These are phyloP conservation scores for Saccharum officinarum DNA, from an alignment of 176 grass and related monocot species.

Conservation along the genomic window DNA sequence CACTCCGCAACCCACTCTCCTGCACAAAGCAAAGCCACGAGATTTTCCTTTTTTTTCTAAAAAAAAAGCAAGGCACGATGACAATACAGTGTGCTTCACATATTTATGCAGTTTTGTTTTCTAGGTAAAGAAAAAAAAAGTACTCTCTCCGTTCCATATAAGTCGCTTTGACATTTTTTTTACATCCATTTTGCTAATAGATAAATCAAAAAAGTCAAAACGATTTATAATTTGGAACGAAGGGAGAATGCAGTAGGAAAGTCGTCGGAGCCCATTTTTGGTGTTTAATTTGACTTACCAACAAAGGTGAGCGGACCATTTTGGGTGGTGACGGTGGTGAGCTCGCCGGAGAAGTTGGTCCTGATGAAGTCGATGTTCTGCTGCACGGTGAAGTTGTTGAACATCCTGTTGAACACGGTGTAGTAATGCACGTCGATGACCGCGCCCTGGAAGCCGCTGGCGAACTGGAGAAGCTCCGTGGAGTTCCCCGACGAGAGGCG, in stretches of 20 bases:
- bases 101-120: not conserved
- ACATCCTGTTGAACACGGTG: slow-evolving; percentile 38
- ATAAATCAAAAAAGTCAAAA: too few species aligned
- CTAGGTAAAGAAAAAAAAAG: not conserved
- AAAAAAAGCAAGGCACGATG: too few species aligned
- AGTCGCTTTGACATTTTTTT: too few species aligned
- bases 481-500: slow-evolving; percentile 25
- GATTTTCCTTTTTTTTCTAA: not conserved
- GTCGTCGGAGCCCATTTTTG: not conserved
- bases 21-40: not conserved
- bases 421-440: slow-evolving; percentile 74
- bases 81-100: too few species aligned
- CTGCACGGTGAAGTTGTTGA: slow-evolving; percentile 33
- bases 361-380: slow-evolving; percentile 62
- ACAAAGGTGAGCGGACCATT: slow-evolving; percentile 60
- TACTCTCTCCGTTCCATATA: too few species aligned
- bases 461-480: slow-evolving; percentile 46
- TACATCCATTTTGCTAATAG: too few species aligned
- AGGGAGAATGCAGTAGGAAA: not conserved
- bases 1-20: slow-evolving; percentile 67
- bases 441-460: not conserved
- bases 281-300: slow-evolving; percentile 9
- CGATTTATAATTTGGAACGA: too few species aligned
- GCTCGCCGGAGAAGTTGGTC: slow-evolving; percentile 10
- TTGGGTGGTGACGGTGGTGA: not conserved